Evolutionary conservation across 768 basidiomycete species (phyloP).

Genomic region (Trametes cinnabarina): DNA sequence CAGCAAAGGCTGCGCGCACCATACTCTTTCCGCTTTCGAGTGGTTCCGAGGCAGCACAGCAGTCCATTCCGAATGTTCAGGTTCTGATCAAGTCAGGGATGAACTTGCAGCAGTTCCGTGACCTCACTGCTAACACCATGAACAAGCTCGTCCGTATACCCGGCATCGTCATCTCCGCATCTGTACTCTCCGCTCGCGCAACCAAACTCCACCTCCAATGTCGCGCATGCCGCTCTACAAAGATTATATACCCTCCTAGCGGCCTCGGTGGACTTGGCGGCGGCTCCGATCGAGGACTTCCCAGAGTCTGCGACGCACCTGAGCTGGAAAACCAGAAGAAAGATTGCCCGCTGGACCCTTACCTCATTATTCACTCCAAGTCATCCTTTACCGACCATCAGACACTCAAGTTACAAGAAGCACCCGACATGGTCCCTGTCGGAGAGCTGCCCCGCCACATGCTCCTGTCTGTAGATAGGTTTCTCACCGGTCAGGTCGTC

Average conservation of each 20-base stretch:
- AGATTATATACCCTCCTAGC: conserved; percentile 70
- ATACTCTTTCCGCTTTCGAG: conserved; percentile 81
- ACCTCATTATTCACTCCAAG: conserved; percentile 91
- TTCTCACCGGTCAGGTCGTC: conserved; percentile 89
- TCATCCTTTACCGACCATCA: conserved; percentile 96
- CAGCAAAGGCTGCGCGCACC: conserved; percentile 76
- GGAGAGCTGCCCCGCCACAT: conserved; percentile 97
- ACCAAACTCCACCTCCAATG: conserved; percentile 92
- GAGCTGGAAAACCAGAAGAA: conserved; percentile 83
- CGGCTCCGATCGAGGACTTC: conserved; percentile 81
- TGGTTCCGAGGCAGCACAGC: conserved; percentile 43
- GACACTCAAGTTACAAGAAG: conserved; percentile 94
- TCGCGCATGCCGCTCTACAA: conserved; percentile 81
- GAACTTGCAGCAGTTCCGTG: conserved; percentile 91
- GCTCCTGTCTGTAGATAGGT: conserved; percentile 86
- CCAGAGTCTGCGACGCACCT: conserved; percentile 83
- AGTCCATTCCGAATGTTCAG: conserved; percentile 72
- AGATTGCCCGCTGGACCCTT: conserved; percentile 94
- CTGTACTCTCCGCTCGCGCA: conserved; percentile 88
- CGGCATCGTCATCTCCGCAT: conserved; percentile 97
- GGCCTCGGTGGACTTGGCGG: conserved; percentile 86
- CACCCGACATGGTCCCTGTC: conserved; percentile 99
- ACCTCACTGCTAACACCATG: conserved; percentile 90
- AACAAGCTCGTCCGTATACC: conserved; percentile 95
- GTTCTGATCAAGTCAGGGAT: conserved; percentile 86